phyloP scores from a whole-genome alignment of 192 early-diverging fungal species.

The Allomyces arbusculus region DNA sequence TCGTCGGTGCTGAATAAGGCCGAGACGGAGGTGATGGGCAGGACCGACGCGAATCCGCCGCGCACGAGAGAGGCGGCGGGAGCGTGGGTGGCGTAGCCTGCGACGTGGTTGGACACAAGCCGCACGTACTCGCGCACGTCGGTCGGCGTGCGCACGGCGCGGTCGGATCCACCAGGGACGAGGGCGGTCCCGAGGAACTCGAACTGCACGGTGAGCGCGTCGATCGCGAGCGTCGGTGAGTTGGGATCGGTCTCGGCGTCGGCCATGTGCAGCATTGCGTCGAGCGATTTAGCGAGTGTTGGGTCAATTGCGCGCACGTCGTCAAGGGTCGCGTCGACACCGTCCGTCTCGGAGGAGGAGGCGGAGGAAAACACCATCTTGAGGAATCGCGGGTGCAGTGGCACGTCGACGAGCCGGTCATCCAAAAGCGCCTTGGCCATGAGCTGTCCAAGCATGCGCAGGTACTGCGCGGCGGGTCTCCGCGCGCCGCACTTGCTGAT shows the following conservation, averaged over 20 bases:
- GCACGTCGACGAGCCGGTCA: slow-evolving; percentile 63
- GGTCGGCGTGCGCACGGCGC: not conserved
- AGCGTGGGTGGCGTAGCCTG: not conserved
- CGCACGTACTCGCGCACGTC: not conserved
- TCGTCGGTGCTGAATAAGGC: not conserved
- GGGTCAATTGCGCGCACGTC: not conserved
- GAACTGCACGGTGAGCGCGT: not conserved
- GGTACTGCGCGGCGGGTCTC: slow-evolving; percentile 34
- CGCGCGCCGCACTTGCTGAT: slow-evolving; percentile 13
- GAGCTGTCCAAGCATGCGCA: slow-evolving; percentile 60
- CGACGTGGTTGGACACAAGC: not conserved
- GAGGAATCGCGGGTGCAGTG: slow-evolving; percentile 54
- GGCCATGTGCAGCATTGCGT: not conserved
- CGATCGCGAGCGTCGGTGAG: too few species aligned
- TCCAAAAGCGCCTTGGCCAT: slow-evolving; percentile 77
- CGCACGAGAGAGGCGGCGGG: not conserved
- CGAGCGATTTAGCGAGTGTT: not conserved
- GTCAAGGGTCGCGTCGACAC: not conserved
- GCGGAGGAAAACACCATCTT: slow-evolving; percentile 35
- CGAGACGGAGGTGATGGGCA: not conserved
- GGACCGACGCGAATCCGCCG: not conserved
- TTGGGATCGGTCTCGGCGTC: not conserved
- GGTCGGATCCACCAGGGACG: not conserved
- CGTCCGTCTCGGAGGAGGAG: not conserved
- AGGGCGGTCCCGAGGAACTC: not conserved